These are phyloP conservation scores for Penicillium paradoxum DNA, from an alignment of 495 filamentous ascomycete genomes.

Conservation along the genomic window DNA sequence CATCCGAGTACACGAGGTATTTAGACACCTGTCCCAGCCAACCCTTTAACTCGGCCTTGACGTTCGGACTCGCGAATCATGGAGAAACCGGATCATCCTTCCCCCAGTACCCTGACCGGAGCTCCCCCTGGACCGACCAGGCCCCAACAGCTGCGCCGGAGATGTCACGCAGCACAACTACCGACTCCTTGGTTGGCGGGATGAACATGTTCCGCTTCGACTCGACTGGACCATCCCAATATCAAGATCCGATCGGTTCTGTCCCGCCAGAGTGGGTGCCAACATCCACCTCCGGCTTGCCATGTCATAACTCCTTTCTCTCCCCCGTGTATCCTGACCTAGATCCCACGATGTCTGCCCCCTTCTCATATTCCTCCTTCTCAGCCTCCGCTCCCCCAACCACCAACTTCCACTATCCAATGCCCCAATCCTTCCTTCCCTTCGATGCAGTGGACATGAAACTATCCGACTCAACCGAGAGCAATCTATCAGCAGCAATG, in stretches of 20 bases:
- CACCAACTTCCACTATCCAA: constrained; percentile 19
- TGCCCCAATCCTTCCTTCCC: constrained; percentile 14
- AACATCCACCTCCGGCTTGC: constrained; percentile 23
- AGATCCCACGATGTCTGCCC: constrained; percentile 15
- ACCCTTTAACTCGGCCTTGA: constrained; percentile 24
- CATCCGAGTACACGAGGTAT: constrained; percentile 39
- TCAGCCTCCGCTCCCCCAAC: constrained; percentile 35
- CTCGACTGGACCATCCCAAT: constrained; percentile 27
- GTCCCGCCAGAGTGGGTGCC: constrained; percentile 36
- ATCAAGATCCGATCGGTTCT: constrained; percentile 28
- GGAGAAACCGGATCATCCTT: constrained; percentile 23
- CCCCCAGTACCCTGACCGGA: constrained; percentile 17
- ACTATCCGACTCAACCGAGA: constrained; percentile 31
- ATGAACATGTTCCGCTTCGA: constrained; percentile 43
- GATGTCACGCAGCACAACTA: constrained; percentile 45
- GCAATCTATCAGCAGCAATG: constrained; percentile 22
- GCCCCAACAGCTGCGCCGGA: constrained; percentile 24
- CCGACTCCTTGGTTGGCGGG: constrained; percentile 41
- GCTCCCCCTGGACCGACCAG: constrained; percentile 19
- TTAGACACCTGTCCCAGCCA: constrained; percentile 28
- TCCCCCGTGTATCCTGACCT: constrained; percentile 27
- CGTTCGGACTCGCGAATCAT: constrained; percentile 28
- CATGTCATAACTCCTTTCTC: constrained; percentile 28
- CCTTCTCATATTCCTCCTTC: constrained; percentile 26
- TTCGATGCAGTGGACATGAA: constrained; percentile 30